Evolutionary conservation across 2,329 filamentous ascomycete genomes (phyloP), one percentile per base, ranked within the genome.

Genomic region (Phyllosticta paracitricarpa): DNA sequence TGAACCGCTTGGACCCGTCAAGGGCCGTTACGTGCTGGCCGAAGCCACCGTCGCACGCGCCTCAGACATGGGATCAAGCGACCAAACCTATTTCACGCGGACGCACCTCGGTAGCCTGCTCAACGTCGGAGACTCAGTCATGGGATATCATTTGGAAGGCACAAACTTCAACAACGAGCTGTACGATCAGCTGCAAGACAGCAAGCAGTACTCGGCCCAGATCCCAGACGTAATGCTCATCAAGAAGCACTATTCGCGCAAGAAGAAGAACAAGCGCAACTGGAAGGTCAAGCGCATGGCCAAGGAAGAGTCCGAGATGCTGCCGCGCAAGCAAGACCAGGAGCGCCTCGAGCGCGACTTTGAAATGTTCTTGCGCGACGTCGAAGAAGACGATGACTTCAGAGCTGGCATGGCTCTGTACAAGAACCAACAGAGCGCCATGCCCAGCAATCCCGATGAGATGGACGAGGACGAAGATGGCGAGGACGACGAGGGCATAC

Each of bases 281-380:
- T 99, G 94, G 94, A 89, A 88, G 74, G 85, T 99, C 74, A 95
- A 89, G 84, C 91, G 94, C 70, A 93, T 99, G 89, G 83, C 82
- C 66, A 88, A 85, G 76, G 92, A 97, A 65, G 90, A 97, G 72
- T 88, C 89, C 66, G 93, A 97, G 66, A 82, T 95, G 73, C 77
- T 92, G 65, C 89, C 90, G 40, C 87, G 89, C 79, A 91, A 96
- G 77, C 81, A 90, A 63, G 92, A 97, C 72, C 89, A 93, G 71
- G 89, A 92, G 63, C 85, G 86, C 65, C 85, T 96, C 79, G 92
- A 97, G 72, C 84, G 87, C 66, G 94, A 99, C 76, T 99, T 96
- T 77, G 94, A 99, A 79, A 85, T 92, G 84, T 99, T 99, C 84
- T 78, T 99, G 80, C 87, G 89, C 54, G 94, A 99, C 74, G 90